Evolutionary conservation across 345 rosid species (phyloP).

Genomic region (Hibiscus mutabilis): DNA sequence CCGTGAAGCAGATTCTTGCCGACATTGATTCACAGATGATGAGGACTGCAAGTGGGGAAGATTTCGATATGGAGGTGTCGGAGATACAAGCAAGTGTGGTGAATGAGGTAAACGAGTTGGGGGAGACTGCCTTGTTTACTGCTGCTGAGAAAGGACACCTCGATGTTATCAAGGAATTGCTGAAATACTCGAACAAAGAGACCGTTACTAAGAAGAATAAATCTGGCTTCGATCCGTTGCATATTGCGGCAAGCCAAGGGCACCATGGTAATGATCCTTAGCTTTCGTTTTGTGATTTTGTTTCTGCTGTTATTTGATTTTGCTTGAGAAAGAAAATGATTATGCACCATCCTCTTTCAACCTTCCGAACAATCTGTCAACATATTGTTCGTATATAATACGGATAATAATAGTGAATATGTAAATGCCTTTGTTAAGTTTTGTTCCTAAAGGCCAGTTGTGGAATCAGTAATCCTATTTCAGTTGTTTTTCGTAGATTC

Average conservation of each 20-base stretch:
- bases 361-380: background rate
- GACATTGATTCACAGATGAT: constrained; percentile 65
- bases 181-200: constrained; percentile 76
- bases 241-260: constrained; percentile 78
- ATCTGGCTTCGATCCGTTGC: constrained; percentile 77
- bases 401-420: background rate
- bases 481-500: background rate
- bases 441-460: background rate
- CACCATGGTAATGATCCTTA: constrained; percentile 61
- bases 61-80: constrained; percentile 65
- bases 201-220: constrained; percentile 68
- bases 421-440: too few relatives aligned
- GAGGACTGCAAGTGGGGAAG: constrained; percentile 62
- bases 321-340: background rate
- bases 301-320: background rate
- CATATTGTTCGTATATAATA: background rate
- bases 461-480: background rate
- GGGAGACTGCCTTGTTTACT: constrained; percentile 77
- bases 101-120: constrained; percentile 90
- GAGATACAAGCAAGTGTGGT: constrained; percentile 80
- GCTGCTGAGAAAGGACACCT: constrained; percentile 93
- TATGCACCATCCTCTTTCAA: background rate
- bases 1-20: constrained; percentile 67
- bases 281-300: background rate
- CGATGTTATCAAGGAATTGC: constrained; percentile 75